Conservation (phyloP, 129 eudicot species). For the Flaveria ramosissima region DNA sequence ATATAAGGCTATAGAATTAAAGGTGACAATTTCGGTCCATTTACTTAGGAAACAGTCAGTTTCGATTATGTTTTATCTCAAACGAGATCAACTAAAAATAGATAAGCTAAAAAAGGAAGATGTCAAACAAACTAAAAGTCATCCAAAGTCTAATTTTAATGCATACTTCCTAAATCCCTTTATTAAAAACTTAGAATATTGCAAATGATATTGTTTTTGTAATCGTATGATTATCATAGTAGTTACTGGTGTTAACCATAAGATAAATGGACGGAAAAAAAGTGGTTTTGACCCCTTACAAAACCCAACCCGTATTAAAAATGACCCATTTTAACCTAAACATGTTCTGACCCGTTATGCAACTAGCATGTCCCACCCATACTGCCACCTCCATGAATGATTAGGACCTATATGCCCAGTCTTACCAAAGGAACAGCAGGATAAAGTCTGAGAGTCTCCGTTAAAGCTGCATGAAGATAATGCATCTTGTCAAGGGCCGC, state of each 20-base stretch:
- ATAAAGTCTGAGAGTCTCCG: slow-evolving; percentile 74
- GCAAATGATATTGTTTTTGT: too few species aligned
- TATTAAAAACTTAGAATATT: too few species aligned
- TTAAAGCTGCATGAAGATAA: slow-evolving; percentile 67
- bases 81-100: background rate
- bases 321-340: background rate
- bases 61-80: background rate
- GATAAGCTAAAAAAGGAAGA: background rate
- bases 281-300: too few species aligned
- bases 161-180: background rate
- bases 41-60: background rate
- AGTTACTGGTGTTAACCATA: too few species aligned
- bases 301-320: background rate
- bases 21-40: background rate
- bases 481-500: slow-evolving; percentile 61
- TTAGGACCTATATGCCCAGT: background rate
- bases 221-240: too few species aligned
- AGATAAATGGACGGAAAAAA: too few species aligned
- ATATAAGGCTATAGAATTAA: background rate
- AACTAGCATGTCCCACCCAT: background rate
- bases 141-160: background rate
- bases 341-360: background rate
- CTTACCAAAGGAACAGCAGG: slow-evolving; percentile 72
- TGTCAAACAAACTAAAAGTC: background rate
- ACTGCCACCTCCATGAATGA: background rate